phyloP scores from a whole-genome alignment of 805 yeast species.

The Hyphopichia homilentoma region DNA sequence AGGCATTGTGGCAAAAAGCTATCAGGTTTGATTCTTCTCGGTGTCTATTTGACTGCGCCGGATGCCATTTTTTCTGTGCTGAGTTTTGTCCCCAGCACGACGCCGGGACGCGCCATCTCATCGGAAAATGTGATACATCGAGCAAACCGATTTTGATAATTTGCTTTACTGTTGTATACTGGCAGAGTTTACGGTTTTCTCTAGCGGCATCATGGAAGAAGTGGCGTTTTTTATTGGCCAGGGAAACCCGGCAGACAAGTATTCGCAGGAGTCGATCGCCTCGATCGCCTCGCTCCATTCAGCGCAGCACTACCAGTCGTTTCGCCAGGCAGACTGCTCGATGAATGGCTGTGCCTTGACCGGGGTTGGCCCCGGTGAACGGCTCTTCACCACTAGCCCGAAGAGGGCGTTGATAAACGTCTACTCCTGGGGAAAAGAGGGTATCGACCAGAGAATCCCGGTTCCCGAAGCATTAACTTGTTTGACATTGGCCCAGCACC shows the following conservation, averaged over 20 bases:
- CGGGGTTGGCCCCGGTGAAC: conserved; percentile 45
- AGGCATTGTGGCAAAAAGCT: no score
- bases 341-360: conserved; percentile 45
- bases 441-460: conserved; percentile 76
- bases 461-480: conserved; percentile 75
- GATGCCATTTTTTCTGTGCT: no score
- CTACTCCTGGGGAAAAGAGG: conserved; percentile 66
- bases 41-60: no score
- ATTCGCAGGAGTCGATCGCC: conserved; percentile 41
- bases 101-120: no score
- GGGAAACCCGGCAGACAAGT: conserved; percentile 42
- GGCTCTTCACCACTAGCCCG: conserved; percentile 61
- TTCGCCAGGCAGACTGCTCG: conserved; percentile 49
- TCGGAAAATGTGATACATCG: no score
- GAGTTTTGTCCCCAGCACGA: no score
- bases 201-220: conserved; percentile 59
- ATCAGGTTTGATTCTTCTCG: no score
- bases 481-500: conserved; percentile 42
- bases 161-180: no score
- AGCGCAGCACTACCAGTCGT: conserved; percentile 46
- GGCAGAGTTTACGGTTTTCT: no score
- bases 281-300: conserved; percentile 42
- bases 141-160: no score
- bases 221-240: conserved; percentile 44
- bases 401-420: conserved; percentile 73